These are phyloP conservation scores for Oehlia diaphana DNA, from an alignment of 192 early-diverging fungal genomes.

Conservation along the genomic window DNA sequence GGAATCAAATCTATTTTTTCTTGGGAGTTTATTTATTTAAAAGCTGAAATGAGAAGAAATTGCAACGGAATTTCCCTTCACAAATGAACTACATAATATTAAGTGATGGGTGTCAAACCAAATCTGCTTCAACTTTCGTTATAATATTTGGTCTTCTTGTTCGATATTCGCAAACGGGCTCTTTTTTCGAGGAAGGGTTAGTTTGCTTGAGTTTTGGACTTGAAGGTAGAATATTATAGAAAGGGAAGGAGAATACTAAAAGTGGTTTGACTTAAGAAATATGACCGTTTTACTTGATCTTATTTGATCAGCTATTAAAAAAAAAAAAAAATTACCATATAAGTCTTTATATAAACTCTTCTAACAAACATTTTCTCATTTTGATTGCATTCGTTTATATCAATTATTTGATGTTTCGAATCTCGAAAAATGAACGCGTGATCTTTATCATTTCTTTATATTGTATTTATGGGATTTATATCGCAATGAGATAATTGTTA, in stretches of 20 bases:
- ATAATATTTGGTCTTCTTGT: too few species aligned
- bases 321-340: neutral
- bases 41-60: conserved; percentile 6
- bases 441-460: too few species aligned
- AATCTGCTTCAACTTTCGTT: neutral
- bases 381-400: too few species aligned
- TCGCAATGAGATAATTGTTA: too few species aligned
- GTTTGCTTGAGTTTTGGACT: too few species aligned
- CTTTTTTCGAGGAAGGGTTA: too few species aligned
- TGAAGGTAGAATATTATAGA: too few species aligned
- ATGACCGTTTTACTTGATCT: conserved; percentile 27
- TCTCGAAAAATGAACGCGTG: neutral
- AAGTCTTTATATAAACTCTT: neutral
- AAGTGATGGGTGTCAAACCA: neutral
- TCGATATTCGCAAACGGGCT: too few species aligned
- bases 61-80: neutral
- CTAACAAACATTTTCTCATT: neutral
- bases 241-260: too few species aligned
- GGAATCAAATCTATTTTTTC: neutral
- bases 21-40: neutral
- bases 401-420: neutral
- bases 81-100: neutral
- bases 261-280: neutral
- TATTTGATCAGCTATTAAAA: conserved; percentile 20
- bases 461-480: too few species aligned